A percentile compares a stretch with the other conserved stretches of the same genome.
These are phyloP conservation scores for Pythium periplocum DNA, from an alignment of 352 stramenopile species.

Conservation along the genomic window DNA sequence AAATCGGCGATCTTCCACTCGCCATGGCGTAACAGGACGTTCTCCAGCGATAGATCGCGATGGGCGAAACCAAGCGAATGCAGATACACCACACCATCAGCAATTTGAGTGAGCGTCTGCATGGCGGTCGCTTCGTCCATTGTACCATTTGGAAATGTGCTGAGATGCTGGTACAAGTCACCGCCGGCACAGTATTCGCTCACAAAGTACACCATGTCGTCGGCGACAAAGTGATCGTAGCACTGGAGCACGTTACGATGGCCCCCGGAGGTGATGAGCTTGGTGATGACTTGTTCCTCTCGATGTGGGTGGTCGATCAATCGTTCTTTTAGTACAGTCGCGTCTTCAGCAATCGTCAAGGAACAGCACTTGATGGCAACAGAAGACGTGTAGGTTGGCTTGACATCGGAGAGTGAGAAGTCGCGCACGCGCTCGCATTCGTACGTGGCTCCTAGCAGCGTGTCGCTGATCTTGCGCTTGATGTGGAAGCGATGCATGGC, in stretches of 20 bases:
- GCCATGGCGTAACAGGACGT: conserved; percentile 15
- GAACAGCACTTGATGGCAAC: conserved; percentile 10
- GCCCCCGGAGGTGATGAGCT: conserved; percentile 1
- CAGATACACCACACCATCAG: conserved; percentile 2
- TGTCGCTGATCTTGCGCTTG: conserved; percentile 16
- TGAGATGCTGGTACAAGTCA: conserved; percentile 14
- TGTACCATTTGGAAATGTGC: neutral
- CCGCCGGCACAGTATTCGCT: conserved; percentile 16
- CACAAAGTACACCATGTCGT: conserved; percentile 16
- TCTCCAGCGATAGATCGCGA: conserved; percentile 21
- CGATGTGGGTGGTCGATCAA: conserved; percentile 3
- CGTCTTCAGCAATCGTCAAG: neutral
- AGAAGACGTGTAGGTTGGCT: neutral
- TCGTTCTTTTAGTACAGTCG: neutral
- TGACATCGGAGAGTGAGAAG: neutral
- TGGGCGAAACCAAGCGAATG: conserved; percentile 13
- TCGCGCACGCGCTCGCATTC: conserved; percentile 3
- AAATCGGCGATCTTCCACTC: conserved; percentile 17
- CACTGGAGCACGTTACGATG: neutral
- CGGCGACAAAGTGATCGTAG: conserved; percentile 7
- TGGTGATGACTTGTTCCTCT: conserved; percentile 2
- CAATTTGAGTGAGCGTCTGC: conserved; percentile 1
- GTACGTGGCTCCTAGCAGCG: conserved; percentile 12
- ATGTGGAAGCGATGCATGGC: conserved; percentile 12
- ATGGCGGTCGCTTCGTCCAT: conserved; percentile 1